Conservation (phyloP, 2,329 filamentous ascomycete genomes). For the Fusarium sp. region DNA sequence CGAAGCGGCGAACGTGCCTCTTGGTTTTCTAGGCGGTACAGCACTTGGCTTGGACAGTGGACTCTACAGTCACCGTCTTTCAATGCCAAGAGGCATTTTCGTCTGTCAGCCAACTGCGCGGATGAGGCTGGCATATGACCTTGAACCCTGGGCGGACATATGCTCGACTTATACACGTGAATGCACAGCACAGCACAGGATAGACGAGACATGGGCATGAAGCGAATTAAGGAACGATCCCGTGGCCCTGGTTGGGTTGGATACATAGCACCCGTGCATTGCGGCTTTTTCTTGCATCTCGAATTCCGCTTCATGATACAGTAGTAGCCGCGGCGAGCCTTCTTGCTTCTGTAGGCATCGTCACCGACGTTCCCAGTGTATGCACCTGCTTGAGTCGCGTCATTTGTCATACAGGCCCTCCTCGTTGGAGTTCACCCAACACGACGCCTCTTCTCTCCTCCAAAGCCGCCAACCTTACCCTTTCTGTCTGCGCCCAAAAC, state of each 20-base stretch:
- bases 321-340: background rate
- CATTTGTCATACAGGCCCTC: conserved; percentile 1
- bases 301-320: conserved; percentile 1
- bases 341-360: background rate
- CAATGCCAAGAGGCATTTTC: background rate
- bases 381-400: conserved; percentile 14
- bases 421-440: conserved; percentile 3
- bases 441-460: background rate
- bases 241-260: conserved; percentile 1
- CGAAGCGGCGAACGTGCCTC: background rate
- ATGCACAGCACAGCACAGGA: background rate
- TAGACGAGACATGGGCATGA: background rate
- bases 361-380: conserved; percentile 1
- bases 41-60: background rate
- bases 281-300: conserved; percentile 20
- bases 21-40: conserved; percentile 1
- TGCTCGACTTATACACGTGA: conserved; percentile 11
- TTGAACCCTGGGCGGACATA: conserved; percentile 1
- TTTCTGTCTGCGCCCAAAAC: conserved; percentile 2
- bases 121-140: conserved; percentile 18
- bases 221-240: conserved; percentile 5
- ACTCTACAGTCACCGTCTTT: background rate
- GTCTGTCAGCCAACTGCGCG: background rate
- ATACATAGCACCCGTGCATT: conserved; percentile 7
- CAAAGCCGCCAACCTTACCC: background rate